phyloP scores from a whole-genome alignment of 2,329 filamentous ascomycete species.

The Cordyceps tenuipes region DNA sequence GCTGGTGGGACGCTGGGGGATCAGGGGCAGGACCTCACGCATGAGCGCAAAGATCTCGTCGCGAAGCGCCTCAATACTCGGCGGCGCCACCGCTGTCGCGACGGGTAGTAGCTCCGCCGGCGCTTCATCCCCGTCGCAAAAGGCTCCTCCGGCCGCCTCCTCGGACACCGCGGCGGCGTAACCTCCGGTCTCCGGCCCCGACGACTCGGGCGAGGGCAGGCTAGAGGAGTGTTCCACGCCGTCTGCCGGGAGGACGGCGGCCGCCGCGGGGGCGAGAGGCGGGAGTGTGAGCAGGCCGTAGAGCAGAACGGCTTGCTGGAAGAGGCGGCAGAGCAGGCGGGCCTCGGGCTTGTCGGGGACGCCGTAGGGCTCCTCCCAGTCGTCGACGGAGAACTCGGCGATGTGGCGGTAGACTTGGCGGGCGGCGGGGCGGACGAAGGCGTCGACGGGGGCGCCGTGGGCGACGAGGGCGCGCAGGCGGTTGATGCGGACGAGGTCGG shows the following conservation, averaged over 20 bases:
- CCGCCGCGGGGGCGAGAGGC: not conserved
- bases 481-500: not conserved
- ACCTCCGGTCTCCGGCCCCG: not conserved
- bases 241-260: not conserved
- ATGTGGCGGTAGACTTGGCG: slow-evolving; percentile 6
- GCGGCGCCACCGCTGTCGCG: not conserved
- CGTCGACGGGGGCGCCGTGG: not conserved
- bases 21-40: not conserved
- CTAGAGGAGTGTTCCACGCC: not conserved
- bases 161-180: not conserved
- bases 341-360: slow-evolving; percentile 6
- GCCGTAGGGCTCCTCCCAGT: slow-evolving; percentile 4
- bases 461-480: slow-evolving; percentile 4
- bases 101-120: not conserved
- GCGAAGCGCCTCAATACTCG: not conserved
- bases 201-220: not conserved
- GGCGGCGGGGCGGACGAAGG: not conserved
- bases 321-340: not conserved
- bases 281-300: slow-evolving; percentile 6
- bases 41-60: not conserved
- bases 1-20: not conserved
- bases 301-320: not conserved
- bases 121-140: not conserved
- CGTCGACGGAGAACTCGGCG: not conserved
- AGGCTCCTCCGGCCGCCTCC: not conserved